phyloP scores from a whole-genome alignment of 2,329 filamentous ascomycete species.

The Aspergillus fructus region DNA sequence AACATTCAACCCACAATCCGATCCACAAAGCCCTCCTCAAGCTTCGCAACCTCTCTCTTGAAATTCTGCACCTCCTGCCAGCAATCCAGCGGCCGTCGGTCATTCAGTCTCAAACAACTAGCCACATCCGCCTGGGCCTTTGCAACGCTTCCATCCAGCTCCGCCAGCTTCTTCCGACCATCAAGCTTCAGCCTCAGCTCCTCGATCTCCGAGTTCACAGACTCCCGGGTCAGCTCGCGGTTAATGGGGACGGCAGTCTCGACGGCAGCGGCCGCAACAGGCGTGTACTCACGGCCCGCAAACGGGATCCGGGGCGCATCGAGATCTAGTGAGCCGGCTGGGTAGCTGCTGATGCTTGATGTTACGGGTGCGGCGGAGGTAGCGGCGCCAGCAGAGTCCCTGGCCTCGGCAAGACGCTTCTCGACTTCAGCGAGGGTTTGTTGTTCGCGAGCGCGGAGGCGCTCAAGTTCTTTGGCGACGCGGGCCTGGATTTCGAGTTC shows the following conservation, averaged over 20 bases:
- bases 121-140: conserved; percentile 74
- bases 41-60: conserved; percentile 79
- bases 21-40: conserved; percentile 87
- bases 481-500: conserved; percentile 88
- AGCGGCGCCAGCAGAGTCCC: conserved; percentile 34
- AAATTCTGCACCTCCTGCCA: conserved; percentile 91
- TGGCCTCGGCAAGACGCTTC: conserved; percentile 53
- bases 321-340: conserved; percentile 34
- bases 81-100: conserved; percentile 87
- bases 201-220: conserved; percentile 59
- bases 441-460: conserved; percentile 69
- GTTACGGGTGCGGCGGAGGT: conserved; percentile 22
- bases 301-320: conserved; percentile 46
- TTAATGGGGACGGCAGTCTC: conserved; percentile 27
- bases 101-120: conserved; percentile 77
- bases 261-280: conserved; percentile 18
- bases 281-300: conserved; percentile 38
- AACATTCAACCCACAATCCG: conserved; percentile 56
- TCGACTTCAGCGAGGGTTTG: conserved; percentile 68
- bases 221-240: conserved; percentile 51
- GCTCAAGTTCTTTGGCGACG: conserved; percentile 80
- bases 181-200: conserved; percentile 59
- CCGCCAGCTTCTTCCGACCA: conserved; percentile 58
- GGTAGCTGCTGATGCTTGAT: conserved; percentile 19
- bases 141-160: conserved; percentile 70